These are phyloP conservation scores for Acer campestre DNA, from an alignment of 345 rosid species.

Conservation along the genomic window DNA sequence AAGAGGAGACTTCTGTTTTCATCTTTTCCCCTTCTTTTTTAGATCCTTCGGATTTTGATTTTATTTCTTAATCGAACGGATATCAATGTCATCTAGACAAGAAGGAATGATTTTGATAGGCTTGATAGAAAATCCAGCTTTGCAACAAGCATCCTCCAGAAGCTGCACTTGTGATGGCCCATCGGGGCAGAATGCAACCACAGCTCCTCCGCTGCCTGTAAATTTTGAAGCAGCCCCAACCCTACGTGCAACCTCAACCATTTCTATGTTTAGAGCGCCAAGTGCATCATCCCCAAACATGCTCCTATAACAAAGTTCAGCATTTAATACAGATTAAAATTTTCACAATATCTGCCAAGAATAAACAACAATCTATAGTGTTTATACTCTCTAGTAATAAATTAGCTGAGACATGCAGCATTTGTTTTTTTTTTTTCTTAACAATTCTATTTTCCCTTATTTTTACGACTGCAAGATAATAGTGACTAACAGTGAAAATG, in stretches of 20 bases:
- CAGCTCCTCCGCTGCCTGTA: conserved; percentile 98
- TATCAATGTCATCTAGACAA: conserved; percentile 46
- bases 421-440: too few species aligned
- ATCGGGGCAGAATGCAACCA: conserved; percentile 77
- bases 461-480: too few species aligned
- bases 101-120: conserved; percentile 66
- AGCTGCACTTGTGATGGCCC: conserved; percentile 64
- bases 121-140: conserved; percentile 65
- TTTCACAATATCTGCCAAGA: neutral
- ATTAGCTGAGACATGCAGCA: conserved; percentile 1
- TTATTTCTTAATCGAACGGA: conserved; percentile 19
- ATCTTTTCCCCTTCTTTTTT: neutral
- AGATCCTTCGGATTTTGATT: neutral
- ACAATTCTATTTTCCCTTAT: too few species aligned
- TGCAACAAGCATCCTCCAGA: conserved; percentile 69
- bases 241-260: conserved; percentile 84
- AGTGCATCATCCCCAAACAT: conserved; percentile 89
- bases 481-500: neutral
- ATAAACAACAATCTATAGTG: too few species aligned
- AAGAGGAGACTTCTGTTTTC: neutral
- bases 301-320: conserved; percentile 34
- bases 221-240: conserved; percentile 85
- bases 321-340: neutral
- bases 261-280: conserved; percentile 74
- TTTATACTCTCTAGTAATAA: neutral